phyloP scores from a whole-genome alignment of 306 rosid species.

The Acacia acuminata region DNA sequence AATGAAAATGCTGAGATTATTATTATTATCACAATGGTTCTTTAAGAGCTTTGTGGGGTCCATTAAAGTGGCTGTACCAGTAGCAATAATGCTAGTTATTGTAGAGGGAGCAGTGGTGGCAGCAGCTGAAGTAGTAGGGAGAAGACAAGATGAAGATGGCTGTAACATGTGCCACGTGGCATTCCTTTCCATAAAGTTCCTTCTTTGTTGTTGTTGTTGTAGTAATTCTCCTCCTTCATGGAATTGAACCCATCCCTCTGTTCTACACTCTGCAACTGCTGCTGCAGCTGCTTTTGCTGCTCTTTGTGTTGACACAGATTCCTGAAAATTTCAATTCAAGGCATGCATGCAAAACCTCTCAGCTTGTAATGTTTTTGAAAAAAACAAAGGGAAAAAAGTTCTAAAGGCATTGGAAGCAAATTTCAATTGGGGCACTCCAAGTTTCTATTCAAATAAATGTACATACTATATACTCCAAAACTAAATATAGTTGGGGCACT shows the following conservation, averaged over 20 bases:
- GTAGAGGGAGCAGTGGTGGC: slow-evolving; percentile 7
- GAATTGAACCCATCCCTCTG: slow-evolving; percentile 78
- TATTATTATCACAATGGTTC: slow-evolving; percentile 33
- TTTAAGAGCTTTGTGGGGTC: slow-evolving; percentile 59
- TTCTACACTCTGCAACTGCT: slow-evolving; percentile 50
- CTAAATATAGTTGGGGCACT: too few relatives aligned
- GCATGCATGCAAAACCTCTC: slow-evolving; percentile 23
- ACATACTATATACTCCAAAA: neutral
- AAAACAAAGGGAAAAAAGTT: slow-evolving; percentile 1
- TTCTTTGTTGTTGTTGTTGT: slow-evolving; percentile 58
- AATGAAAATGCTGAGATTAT: slow-evolving; percentile 43
- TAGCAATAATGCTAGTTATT: slow-evolving; percentile 31
- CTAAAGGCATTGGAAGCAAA: slow-evolving; percentile 21
- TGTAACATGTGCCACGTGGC: slow-evolving; percentile 90
- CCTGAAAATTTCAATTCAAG: slow-evolving; percentile 49
- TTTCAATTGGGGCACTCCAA: slow-evolving; percentile 42
- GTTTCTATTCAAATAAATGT: slow-evolving; percentile 27
- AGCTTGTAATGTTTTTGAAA: slow-evolving; percentile 10
- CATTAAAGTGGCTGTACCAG: slow-evolving; percentile 31
- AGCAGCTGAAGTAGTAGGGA: neutral
- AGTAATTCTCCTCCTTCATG: slow-evolving; percentile 51
- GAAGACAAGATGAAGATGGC: slow-evolving; percentile 49
- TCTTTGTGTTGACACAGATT: slow-evolving; percentile 66
- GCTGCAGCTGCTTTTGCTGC: slow-evolving; percentile 36
- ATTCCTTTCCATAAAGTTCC: slow-evolving; percentile 70